phyloP scores from a whole-genome alignment of 176 grass and related monocot genomes.

The Panicum miliaceum region DNA sequence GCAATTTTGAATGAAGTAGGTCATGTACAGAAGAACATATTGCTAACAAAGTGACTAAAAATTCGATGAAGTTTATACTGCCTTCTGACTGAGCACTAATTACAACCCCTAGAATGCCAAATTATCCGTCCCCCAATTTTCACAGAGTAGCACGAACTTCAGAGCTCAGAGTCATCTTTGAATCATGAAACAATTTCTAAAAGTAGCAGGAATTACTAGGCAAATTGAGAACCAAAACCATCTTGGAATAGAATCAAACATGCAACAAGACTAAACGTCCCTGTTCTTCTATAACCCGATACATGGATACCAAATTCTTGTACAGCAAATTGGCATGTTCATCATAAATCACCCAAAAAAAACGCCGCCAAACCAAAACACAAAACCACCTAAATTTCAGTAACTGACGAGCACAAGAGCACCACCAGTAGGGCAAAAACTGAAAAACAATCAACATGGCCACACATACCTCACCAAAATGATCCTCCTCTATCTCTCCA shows the following conservation, averaged over 20 bases:
- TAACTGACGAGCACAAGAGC: neutral
- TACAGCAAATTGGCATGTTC: neutral
- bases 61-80: neutral
- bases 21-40: neutral
- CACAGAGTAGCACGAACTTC: neutral
- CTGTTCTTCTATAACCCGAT: neutral
- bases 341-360: neutral
- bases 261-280: neutral
- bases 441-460: neutral
- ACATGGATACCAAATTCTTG: neutral
- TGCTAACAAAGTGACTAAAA: constrained; percentile 5
- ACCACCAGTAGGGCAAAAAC: neutral
- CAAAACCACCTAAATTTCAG: neutral
- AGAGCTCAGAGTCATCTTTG: neutral
- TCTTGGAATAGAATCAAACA: constrained; percentile 7
- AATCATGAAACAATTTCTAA: neutral
- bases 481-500: neutral
- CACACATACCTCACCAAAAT: constrained; percentile 29
- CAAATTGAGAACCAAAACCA: neutral
- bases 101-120: neutral
- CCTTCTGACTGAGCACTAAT: constrained; percentile 6
- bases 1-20: neutral
- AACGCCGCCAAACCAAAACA: neutral
- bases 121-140: too few relatives aligned
- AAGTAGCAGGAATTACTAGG: neutral